Base-by-base conservation (phyloP, 345 rosid species). In the Capsella bursapastoris region DNA sequence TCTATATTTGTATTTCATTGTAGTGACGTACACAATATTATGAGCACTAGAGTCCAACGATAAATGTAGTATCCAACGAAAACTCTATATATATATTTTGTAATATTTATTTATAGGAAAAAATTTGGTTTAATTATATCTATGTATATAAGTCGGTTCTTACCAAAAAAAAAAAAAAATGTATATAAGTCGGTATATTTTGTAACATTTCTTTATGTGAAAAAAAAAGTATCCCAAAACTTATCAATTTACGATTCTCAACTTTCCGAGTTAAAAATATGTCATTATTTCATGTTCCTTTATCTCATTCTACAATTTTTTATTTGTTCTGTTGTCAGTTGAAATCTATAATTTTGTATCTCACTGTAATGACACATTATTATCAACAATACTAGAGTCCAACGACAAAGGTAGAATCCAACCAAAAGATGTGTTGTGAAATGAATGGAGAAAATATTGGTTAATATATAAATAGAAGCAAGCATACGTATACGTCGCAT, bases 361-460 rank as follows among this genome's bases (percentile, higher is more conserved):
- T 34, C 47, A 65, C 8, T 65, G 16, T 65, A 22, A 13, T 65
- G 70, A 11, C 47, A 18, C 35, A 27, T 8, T 25, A 3, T 14
- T 13, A n/a, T 31, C 6, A 28, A 28, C 40, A 41, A 22, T 22
- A 22, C 7, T 49, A 50, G 6, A 61, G 28, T 71, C 50, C 59
- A 71, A 48, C 66, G 18, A 47, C 16, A 34, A 70, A 70, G 66
- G 48, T 57, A 29, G 47, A 58, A 35, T 34, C 29, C 74, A 70
- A 70, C 58, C 10, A 58, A 10, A 60, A 0, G 25, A 22, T 22
- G 25, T 22, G 25, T n/a, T 28, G 38, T 27, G 18, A 50, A 60
- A 34, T 35, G 12, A 35, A 22, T 66, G 48, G 47, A 64, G 44
- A 35, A 31, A 40, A 49, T 50, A 12, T 50, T 28, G 38, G 68